These are phyloP conservation scores for Aspergillus bombycis DNA, from an alignment of 2,329 filamentous ascomycete genomes.

Conservation along the genomic window DNA sequence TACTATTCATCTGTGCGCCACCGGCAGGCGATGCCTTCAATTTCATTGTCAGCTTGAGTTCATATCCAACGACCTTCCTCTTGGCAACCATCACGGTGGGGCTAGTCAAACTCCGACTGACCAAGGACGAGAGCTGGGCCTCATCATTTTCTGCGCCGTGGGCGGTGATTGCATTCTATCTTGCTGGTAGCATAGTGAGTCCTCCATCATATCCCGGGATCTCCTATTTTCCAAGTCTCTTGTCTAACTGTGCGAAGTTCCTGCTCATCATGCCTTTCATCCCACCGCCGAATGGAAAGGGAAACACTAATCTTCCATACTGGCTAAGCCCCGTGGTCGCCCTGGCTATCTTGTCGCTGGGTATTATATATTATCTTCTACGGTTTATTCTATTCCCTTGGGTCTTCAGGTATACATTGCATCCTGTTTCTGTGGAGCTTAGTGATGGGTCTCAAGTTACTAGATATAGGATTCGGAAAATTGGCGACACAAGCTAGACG, in stretches of 20 bases:
- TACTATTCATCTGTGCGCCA: constrained; percentile 28
- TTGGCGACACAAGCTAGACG: not conserved
- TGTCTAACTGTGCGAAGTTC: constrained; percentile 13
- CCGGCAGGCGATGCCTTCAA: constrained; percentile 28
- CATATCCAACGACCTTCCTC: constrained; percentile 23
- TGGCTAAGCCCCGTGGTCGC: constrained; percentile 23
- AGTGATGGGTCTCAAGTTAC: constrained; percentile 23
- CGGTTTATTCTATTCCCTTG: constrained; percentile 20
- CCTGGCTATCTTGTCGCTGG: constrained; percentile 20
- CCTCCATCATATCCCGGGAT: not conserved
- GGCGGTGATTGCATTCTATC: constrained; percentile 22
- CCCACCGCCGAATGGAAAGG: constrained; percentile 16
- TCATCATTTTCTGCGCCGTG: constrained; percentile 21
- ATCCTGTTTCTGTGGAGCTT: constrained; percentile 13
- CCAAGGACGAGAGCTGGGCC: constrained; percentile 11
- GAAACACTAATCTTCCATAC: constrained; percentile 21
- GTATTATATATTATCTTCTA: constrained; percentile 18
- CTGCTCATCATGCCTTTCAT: constrained; percentile 26
- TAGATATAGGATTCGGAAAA: not conserved
- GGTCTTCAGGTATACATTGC: constrained; percentile 18
- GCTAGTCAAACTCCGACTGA: constrained; percentile 21
- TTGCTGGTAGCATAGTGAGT: constrained; percentile 22
- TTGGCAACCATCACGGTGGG: constrained; percentile 22
- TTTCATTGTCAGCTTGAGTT: constrained; percentile 26
- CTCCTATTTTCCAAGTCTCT: not conserved